Base-by-base conservation (phyloP, 2,329 filamentous ascomycete species). In the Xylaria sp. region DNA sequence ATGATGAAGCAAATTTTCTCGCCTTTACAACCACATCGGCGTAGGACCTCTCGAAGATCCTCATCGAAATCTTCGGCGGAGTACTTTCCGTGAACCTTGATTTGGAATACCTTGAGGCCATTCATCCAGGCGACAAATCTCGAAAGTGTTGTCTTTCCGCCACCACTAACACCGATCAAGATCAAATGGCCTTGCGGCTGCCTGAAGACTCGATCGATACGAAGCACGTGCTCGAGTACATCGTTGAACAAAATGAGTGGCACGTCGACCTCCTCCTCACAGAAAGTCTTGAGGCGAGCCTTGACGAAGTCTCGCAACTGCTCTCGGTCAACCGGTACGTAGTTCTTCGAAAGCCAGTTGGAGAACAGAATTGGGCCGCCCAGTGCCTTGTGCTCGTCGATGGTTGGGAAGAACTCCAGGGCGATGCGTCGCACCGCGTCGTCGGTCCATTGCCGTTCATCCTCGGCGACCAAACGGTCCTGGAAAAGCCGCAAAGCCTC, bases 1-100 rank as follows among this genome's bases (percentile, higher is more conserved):
- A 99, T 97, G 78, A 99, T 97, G 79, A 99, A 99, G 76, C 95
- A 99, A 44, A 99, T 96, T 80, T 97, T 97, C 72, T 99, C 94
- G 34, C 94, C 94, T 78, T 97, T 97, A 78, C 93, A 97, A 59
- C 94, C 94, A 65, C 91, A 95, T 52, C 94, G 86, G 42, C 94
- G 88, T 39, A 99, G 84, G 7, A 99, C 94, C 69, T 92, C 93
- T 61, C 95, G 86, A 34, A 99, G 79, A 72, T 99, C 94, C 54
- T 99, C 95, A 69, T 99, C 94, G 69, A 99, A 99, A 75, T 99
- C 94, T 70, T 97, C 94, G 1, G 90, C 90, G 16, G 94, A 97
- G 75, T 99, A 99, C 71, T 93, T 97, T 61, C 94, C 94, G 68
- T 99, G 94, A 0, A 99, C 94, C 80, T 99, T 99, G 82, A 99